Percentiles rank a stretch among this genome's conserved stretches.
phyloP scores from a whole-genome alignment of 768 basidiomycete species.

The Phylloporus sp. region DNA sequence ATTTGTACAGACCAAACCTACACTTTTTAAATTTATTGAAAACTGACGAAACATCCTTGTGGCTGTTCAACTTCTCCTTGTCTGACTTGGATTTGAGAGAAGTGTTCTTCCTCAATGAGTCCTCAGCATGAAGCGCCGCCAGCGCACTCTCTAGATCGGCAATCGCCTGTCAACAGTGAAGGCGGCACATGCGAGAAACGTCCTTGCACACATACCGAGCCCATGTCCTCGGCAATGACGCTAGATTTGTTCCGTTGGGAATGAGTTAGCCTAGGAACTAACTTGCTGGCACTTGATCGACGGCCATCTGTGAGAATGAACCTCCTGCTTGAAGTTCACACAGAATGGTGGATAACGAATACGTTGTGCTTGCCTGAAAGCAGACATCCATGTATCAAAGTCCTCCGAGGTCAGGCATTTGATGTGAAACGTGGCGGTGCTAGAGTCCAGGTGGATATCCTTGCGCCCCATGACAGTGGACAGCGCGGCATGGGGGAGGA shows the following conservation, averaged over 20 bases:
- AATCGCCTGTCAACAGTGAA: constrained; percentile 43
- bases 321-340: constrained; percentile 43
- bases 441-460: constrained; percentile 79
- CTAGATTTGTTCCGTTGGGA: constrained; percentile 46
- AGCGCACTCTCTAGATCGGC: constrained; percentile 56
- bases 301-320: constrained; percentile 47
- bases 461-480: constrained; percentile 68
- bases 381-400: constrained; percentile 70
- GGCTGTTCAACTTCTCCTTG: constrained; percentile 41
- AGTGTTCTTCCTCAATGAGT: constrained; percentile 32
- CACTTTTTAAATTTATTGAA: constrained; percentile 65
- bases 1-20: constrained; percentile 24
- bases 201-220: constrained; percentile 41
- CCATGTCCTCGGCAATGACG: constrained; percentile 63
- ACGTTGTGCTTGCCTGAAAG: constrained; percentile 53
- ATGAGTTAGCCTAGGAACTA: constrained; percentile 42
- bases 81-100: constrained; percentile 36
- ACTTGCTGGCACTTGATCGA: constrained; percentile 33
- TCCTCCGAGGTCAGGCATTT: constrained; percentile 71
- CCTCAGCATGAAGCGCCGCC: constrained; percentile 38
- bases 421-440: constrained; percentile 75
- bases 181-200: constrained; percentile 1
- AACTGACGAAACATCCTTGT: constrained; percentile 31
- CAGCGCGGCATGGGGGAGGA: constrained; percentile 68
- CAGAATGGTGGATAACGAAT: constrained; percentile 6